Evolutionary conservation across 371 early-diverging fungal species (phyloP).

Genomic region (Mortierella sp.): DNA sequence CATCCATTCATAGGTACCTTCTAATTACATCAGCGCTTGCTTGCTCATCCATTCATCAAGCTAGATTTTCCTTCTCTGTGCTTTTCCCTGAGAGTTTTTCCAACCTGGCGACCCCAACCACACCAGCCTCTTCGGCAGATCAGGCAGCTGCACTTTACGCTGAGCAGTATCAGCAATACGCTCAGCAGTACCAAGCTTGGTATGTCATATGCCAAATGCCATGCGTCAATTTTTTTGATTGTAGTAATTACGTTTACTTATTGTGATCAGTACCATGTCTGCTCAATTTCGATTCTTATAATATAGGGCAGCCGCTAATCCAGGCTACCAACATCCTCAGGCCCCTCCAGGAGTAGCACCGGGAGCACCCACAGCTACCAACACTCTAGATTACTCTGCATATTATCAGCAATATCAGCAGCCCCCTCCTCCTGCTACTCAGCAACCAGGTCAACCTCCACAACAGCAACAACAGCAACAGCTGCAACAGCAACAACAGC

Average conservation of each 20-base stretch:
- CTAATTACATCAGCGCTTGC: conserved; percentile 1
- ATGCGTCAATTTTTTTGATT: not conserved
- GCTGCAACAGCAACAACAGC: not conserved
- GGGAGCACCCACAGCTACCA: conserved; percentile 1
- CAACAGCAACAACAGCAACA: not conserved
- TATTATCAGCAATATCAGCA: conserved; percentile 49
- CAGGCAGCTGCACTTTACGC: conserved; percentile 44
- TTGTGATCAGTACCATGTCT: not conserved
- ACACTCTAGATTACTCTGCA: conserved; percentile 33
- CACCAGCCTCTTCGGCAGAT: conserved; percentile 30
- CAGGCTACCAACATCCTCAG: conserved; percentile 37
- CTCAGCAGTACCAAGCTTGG: conserved; percentile 49
- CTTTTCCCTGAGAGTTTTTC: not conserved
- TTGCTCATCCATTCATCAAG: not conserved
- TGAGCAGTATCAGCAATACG: conserved; percentile 54
- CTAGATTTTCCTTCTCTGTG: not conserved
- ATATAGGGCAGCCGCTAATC: conserved; percentile 46
- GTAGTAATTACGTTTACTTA: not conserved
- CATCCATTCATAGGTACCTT: no score
- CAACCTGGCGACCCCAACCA: conserved; percentile 43
- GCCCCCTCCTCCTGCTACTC: conserved; percentile 3
- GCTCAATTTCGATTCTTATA: not conserved
- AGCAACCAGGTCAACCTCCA: not conserved
- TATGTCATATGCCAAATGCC: not conserved
- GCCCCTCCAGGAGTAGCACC: conserved; percentile 4